These are phyloP conservation scores for Rhizoclosmatium sp. DNA, from an alignment of 192 early-diverging fungal species.

Conservation along the genomic window DNA sequence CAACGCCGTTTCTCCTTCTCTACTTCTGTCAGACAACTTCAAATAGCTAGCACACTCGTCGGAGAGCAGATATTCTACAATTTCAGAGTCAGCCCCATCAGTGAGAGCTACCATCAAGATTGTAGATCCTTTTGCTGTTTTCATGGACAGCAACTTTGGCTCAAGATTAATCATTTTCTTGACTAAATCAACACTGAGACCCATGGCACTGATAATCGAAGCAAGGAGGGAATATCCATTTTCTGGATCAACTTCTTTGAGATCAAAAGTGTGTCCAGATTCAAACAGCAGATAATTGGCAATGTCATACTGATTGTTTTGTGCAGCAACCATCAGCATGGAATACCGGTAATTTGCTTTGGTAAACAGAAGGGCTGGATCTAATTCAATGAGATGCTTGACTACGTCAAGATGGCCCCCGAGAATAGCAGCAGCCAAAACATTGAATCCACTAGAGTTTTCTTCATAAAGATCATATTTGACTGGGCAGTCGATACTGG, in stretches of 20 bases:
- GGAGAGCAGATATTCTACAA: not conserved
- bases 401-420: slow-evolving; percentile 2
- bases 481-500: not conserved
- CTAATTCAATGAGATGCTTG: not conserved
- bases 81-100: not conserved
- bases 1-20: too few relatives aligned
- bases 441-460: not conserved
- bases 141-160: too few relatives aligned
- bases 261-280: not conserved
- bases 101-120: too few relatives aligned
- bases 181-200: too few relatives aligned
- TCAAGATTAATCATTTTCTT: too few relatives aligned
- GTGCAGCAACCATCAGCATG: not conserved
- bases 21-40: too few relatives aligned
- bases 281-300: not conserved
- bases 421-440: not conserved
- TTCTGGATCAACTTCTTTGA: not conserved
- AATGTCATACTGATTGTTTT: not conserved
- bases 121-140: too few relatives aligned
- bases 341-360: not conserved
- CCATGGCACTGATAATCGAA: too few relatives aligned
- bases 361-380: not conserved
- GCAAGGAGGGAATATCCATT: too few relatives aligned
- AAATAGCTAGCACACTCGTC: too few relatives aligned
- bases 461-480: slow-evolving; percentile 9